Evolutionary conservation across 352 stramenopile species (phyloP), one percentile per base, ranked within the genome.

Genomic region (Pythium oligandrum): DNA sequence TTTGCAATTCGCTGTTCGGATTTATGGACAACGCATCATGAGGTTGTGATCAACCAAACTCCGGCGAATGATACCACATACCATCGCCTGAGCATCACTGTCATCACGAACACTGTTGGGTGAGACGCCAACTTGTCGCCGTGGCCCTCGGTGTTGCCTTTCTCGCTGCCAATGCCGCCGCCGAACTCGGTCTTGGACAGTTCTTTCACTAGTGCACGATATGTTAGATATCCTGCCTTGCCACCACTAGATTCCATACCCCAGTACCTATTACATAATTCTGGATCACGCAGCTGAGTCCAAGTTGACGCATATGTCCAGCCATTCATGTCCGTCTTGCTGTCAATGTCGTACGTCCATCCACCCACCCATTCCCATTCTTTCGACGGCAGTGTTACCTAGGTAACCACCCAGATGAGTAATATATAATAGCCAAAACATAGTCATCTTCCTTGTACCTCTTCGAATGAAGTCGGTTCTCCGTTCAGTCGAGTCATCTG

Each of bases 301-400:
- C 17, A 26, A 26, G 17, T 26, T 26, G 61, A 30, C 6, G 67
- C 78, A 44, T 90, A 90, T 6, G 50, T 59, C 78, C 78, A 90
- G 12, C 78, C 78, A 51, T 66, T 62, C 44, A 64, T 51, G 44
- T 90, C 78, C 33, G 72, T 90, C 30, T 68, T 61, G 11, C 55
- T 57, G 40, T 70, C 53, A 5, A 90, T 52, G 49, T 82, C 68
- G 11, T 64, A 61, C 1, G 40, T 35, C 76, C 78, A 90, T 44
- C 74, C 63, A 8, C 63, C 75, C 30, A 84, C 66, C 78, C 78
- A 90, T 55, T 76, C 58, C 78, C 78, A 90, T 45, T 83, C 73
- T 6, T 33, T 40, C 2, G 67, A 83, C 38, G 78, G 78, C 42
- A 87, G 52, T 43, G 32, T 11, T 3, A 89, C 57, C 76, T 89